Percentiles rank a stretch among this genome's conserved stretches.
Evolutionary conservation across 148 eudicot species (phyloP).

Genomic region (Amaranthus palmeri): DNA sequence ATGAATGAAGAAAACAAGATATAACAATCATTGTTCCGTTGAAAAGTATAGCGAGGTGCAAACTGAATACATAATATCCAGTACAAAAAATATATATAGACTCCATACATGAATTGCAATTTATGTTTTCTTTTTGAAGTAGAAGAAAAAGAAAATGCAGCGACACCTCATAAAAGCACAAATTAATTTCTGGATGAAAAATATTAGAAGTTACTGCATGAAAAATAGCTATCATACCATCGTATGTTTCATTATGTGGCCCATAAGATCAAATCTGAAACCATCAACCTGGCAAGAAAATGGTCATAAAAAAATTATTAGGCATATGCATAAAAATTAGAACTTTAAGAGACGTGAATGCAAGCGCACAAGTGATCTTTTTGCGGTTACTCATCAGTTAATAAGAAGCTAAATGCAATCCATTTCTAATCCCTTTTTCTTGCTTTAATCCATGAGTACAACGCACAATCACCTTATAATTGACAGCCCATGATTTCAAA

Average conservation of each 20-base stretch:
- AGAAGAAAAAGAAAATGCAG: neutral
- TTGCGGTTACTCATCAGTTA: neutral
- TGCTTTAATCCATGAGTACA: slow-evolving; percentile 2
- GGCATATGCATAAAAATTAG: slow-evolving; percentile 7
- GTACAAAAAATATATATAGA: too few relatives aligned
- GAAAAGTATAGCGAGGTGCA: too few relatives aligned
- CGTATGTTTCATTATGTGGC: slow-evolving; percentile 89
- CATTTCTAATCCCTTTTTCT: neutral
- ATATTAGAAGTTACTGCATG: neutral
- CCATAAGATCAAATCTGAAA: slow-evolving; percentile 98
- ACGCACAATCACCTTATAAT: slow-evolving; percentile 61
- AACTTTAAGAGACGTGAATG: slow-evolving; percentile 5
- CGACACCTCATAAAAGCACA: neutral
- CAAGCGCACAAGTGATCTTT: neutral
- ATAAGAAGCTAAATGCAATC: neutral
- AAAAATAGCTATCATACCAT: slow-evolving; percentile 52
- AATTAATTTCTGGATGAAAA: neutral
- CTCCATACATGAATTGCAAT: too few relatives aligned
- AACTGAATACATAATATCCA: too few relatives aligned
- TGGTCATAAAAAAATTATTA: slow-evolving; percentile 12
- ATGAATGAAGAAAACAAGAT: too few relatives aligned
- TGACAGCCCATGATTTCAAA: slow-evolving; percentile 72
- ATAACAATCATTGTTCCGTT: too few relatives aligned
- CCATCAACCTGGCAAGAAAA: slow-evolving; percentile 82
- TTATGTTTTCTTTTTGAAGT: too few relatives aligned